Evolutionary conservation across 306 rosid genomes (phyloP).

Genomic region (Ammopiptanthus mongolicus): DNA sequence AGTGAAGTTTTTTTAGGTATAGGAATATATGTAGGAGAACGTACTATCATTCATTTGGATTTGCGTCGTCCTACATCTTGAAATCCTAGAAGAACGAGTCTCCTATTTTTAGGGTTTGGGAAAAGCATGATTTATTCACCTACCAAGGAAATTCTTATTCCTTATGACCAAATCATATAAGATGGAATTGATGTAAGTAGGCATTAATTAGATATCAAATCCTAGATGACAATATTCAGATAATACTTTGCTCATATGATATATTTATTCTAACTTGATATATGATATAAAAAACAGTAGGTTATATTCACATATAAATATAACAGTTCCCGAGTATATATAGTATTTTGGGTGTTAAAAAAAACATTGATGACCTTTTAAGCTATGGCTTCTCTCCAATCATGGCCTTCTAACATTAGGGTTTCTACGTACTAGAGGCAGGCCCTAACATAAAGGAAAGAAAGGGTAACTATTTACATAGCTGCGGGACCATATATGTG

Average conservation of each 20-base stretch:
- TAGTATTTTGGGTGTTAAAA: no score
- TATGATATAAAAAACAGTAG: no score
- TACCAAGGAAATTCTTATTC: slow-evolving; percentile 28
- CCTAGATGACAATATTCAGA: slow-evolving; percentile 1
- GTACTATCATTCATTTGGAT: slow-evolving; percentile 20
- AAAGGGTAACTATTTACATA: slow-evolving; percentile 34
- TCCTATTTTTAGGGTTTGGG: slow-evolving; percentile 28
- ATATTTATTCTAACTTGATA: no score
- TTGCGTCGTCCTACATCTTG: not conserved
- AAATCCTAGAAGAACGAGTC: slow-evolving; percentile 23
- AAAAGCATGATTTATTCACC: slow-evolving; percentile 21
- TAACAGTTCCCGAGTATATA: not conserved
- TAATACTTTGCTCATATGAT: no score
- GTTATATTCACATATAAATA: no score
- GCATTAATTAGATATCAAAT: slow-evolving; percentile 25
- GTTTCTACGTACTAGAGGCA: slow-evolving; percentile 38
- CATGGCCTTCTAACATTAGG: slow-evolving; percentile 36
- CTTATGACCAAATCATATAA: slow-evolving; percentile 22
- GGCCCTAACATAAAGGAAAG: slow-evolving; percentile 33
- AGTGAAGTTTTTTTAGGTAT: not conserved
- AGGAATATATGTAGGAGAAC: not conserved
- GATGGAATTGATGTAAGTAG: slow-evolving; percentile 29
- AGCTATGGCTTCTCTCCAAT: slow-evolving; percentile 35
- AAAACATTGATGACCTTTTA: not conserved
- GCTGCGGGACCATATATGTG: slow-evolving; percentile 44